These are phyloP conservation scores for Quercus berberidifolia DNA, from an alignment of 306 rosid genomes.

Conservation along the genomic window DNA sequence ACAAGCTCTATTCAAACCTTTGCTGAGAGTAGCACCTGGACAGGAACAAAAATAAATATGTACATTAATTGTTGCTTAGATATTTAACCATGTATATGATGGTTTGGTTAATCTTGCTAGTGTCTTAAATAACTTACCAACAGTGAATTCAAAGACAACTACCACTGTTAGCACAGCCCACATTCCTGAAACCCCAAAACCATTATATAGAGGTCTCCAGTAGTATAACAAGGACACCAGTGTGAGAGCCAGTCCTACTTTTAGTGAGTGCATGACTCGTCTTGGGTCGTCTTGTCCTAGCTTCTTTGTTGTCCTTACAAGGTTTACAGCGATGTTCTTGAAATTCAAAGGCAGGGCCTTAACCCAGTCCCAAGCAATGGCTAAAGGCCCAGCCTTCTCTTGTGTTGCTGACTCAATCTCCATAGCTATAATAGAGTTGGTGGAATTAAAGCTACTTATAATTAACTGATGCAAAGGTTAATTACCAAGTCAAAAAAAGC, in stretches of 20 bases:
- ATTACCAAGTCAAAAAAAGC: background rate
- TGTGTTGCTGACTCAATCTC: slow-evolving; percentile 40
- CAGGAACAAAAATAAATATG: background rate
- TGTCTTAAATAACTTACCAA: slow-evolving; percentile 41
- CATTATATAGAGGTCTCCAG: slow-evolving; percentile 69
- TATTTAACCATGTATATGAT: too few relatives aligned
- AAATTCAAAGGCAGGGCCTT: slow-evolving; percentile 33
- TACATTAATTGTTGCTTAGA: background rate
- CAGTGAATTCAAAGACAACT: slow-evolving; percentile 81
- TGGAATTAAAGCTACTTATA: background rate
- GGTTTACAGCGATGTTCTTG: slow-evolving; percentile 35
- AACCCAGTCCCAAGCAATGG: slow-evolving; percentile 9
- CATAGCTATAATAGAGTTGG: slow-evolving; percentile 29
- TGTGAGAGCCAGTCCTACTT: slow-evolving; percentile 89
- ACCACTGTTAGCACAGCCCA: slow-evolving; percentile 95
- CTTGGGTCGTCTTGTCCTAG: slow-evolving; percentile 86
- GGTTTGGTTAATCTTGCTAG: too few relatives aligned
- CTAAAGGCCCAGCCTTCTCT: slow-evolving; percentile 17
- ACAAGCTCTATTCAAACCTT: slow-evolving; percentile 72
- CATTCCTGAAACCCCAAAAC: slow-evolving; percentile 81
- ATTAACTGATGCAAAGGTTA: background rate
- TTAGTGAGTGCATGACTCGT: slow-evolving; percentile 76
- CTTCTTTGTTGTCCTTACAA: slow-evolving; percentile 40
- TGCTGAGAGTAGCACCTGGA: slow-evolving; percentile 80
- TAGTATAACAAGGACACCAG: slow-evolving; percentile 74